Evolutionary conservation across 2,329 filamentous ascomycete species (phyloP), one percentile per base, ranked within the genome.

Genomic region (Stylonectria norvegica): DNA sequence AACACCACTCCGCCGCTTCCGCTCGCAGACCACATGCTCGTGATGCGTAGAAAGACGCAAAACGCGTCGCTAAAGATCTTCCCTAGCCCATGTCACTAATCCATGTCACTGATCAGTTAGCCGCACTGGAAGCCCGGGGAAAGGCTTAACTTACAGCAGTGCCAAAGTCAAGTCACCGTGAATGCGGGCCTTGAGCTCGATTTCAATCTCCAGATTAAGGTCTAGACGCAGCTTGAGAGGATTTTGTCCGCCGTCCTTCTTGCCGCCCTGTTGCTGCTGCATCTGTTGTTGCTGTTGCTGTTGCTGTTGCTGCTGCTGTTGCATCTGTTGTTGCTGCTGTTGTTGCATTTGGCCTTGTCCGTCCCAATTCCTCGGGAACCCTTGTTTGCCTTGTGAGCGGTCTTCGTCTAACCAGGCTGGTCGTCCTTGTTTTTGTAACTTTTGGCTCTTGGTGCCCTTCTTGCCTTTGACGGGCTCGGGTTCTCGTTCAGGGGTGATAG

Each of bases 101-200:
- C 47, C 52, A 54, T 54, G 52, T 57, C 50, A 57, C 54, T 57
- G 54, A 48, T n/a, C 43, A 41, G 37, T 53, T 46, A 54, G 34
- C 46, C 45, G 31, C 25, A 45, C 20, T 33, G 45, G 9, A 28
- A 18, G 23, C 9, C 12, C n/a, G 22, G 40, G 23, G 9, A 18
- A 22, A 14, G 33, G 27, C 10, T 9, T 38, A 34, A 72, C 73
- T 64, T 67, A 78, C 73, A 78, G 66, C 53, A 93, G 73, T 49
- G 82, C 84, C 50, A 93, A 66, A 22, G 86, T 89, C 49, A 94
- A 67, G 68, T 94, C 89, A 58, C 89, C 89, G 56, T 89, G 82
- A 50, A 93, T 89, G 64, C 84, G 83, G 15, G 87, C 87, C 73
- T 93, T 93, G 46, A 93, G 75, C 56, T 89, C 84, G 47, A 93